A percentile compares a stretch with the other conserved stretches of the same genome.
These are phyloP conservation scores for Pichia occidentalis DNA, from an alignment of 805 yeast species.

Conservation along the genomic window DNA sequence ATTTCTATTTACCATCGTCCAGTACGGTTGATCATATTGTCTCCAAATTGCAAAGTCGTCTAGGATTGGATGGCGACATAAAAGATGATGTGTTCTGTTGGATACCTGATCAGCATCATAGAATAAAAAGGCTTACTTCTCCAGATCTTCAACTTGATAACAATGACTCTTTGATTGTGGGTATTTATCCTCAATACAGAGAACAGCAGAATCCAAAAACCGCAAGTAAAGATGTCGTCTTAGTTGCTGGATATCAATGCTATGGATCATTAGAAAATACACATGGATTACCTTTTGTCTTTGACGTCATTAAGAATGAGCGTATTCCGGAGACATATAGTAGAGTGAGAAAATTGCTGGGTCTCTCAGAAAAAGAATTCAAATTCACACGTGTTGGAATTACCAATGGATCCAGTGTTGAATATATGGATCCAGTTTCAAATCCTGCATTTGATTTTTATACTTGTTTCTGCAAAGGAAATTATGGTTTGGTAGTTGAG, in stretches of 20 bases:
- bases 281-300: slow-evolving; percentile 85
- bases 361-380: slow-evolving; percentile 74
- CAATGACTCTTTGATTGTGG: slow-evolving; percentile 41
- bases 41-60: slow-evolving; percentile 48
- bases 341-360: slow-evolving; percentile 63
- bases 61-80: slow-evolving; percentile 43
- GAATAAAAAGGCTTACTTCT: slow-evolving; percentile 29
- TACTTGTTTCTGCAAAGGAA: slow-evolving; percentile 30
- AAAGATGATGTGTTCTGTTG: slow-evolving; percentile 47
- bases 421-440: slow-evolving; percentile 39
- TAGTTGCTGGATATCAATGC: slow-evolving; percentile 71
- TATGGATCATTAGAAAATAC: slow-evolving; percentile 55
- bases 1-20: slow-evolving; percentile 59
- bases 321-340: slow-evolving; percentile 51
- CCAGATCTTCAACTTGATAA: slow-evolving; percentile 33
- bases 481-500: slow-evolving; percentile 61
- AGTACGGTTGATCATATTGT: slow-evolving; percentile 51
- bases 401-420: slow-evolving; percentile 34
- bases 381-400: slow-evolving; percentile 65
- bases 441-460: slow-evolving; percentile 51
- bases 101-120: slow-evolving; percentile 37
- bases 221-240: slow-evolving; percentile 22
- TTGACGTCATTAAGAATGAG: slow-evolving; percentile 66
- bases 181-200: slow-evolving; percentile 35
- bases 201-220: slow-evolving; percentile 17